Evolutionary conservation across 1,284 basidiomycete species (phyloP), one percentile per base, ranked within the genome.

Genomic region (Ustilago nuda): DNA sequence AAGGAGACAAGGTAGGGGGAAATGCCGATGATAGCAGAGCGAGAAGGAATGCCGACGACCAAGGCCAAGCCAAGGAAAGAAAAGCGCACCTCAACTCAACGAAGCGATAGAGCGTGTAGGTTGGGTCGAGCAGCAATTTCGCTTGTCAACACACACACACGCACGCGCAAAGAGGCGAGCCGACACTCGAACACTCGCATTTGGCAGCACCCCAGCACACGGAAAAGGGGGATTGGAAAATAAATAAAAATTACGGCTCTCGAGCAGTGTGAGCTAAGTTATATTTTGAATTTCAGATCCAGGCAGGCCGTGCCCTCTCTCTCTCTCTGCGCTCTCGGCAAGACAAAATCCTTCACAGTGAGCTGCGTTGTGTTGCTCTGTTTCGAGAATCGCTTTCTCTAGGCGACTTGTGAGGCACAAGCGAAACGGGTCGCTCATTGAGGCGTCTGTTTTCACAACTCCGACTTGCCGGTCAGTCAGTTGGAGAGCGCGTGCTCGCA

Each of bases 41-140:
- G 23, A 53, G 51, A 36, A 53, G 17, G 51, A 51, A 50, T 50
- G 27, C 23, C 48, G 48, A 50, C 48, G 48, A 50, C n/a, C 12
- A 19, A 19, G 41, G 7, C 0, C 15, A 50, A 32, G 48, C 48
- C 48, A 50, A 50, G 41, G 27, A n/a, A 48, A 19, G 45, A 50
- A 32, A 55, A 55, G 17, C 17, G 23, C 9, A 41, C 39, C 36
- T 19, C 35, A 41, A 30, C 37, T 33, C 33, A 36, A 32, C 8
- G 39, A 12, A 41, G 39, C 13, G 43, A 45, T 45, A 45, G 39
- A 41, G 39, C n/a, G 43, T 19, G 43, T 19, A 19, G n/a, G 6
- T n/a, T 5, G 48, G 48, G 48, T 23, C n/a, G 27, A 17, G 27
- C 27, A 50, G 48, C 48, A 32, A 50, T 50, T 27, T 32, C 48